phyloP scores from a whole-genome alignment of 371 early-diverging fungal species.

The Parasitella parasitica region DNA sequence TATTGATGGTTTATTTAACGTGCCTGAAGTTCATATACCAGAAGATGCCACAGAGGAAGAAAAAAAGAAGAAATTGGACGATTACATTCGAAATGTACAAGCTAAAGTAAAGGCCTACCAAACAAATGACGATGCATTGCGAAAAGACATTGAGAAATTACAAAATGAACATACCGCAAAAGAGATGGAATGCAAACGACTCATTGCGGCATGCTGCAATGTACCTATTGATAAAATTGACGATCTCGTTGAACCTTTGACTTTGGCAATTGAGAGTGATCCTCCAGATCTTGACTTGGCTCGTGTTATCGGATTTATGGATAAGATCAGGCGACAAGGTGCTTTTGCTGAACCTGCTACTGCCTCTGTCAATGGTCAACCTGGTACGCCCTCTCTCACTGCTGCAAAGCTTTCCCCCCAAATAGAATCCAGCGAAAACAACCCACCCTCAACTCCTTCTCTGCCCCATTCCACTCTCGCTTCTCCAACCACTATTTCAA shows the following conservation, averaged over 20 bases:
- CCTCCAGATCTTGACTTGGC: slow-evolving; percentile 60
- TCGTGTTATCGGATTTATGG: slow-evolving; percentile 63
- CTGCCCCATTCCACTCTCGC: background rate
- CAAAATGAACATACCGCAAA: slow-evolving; percentile 45
- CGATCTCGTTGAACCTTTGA: slow-evolving; percentile 62
- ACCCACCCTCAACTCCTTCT: too few species aligned
- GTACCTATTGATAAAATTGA: slow-evolving; percentile 70
- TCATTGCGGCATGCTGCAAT: slow-evolving; percentile 76
- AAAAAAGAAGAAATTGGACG: slow-evolving; percentile 24
- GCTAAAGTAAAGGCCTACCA: slow-evolving; percentile 53
- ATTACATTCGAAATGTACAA: background rate
- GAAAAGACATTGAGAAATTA: slow-evolving; percentile 37
- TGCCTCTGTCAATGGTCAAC: background rate
- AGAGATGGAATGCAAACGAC: slow-evolving; percentile 69
- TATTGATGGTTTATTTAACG: slow-evolving; percentile 22
- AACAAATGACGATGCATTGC: slow-evolving; percentile 40
- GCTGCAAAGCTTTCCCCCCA: background rate
- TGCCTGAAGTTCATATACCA: background rate
- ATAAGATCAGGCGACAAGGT: slow-evolving; percentile 25
- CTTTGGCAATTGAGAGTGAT: slow-evolving; percentile 76
- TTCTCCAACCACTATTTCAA: background rate
- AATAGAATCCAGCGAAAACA: background rate
- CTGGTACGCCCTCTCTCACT: background rate
- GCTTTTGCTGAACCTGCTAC: slow-evolving; percentile 1
- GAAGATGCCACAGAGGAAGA: slow-evolving; percentile 13